Conservation (phyloP, 768 basidiomycete species). For the Macrolepiota fuliginosa region DNA sequence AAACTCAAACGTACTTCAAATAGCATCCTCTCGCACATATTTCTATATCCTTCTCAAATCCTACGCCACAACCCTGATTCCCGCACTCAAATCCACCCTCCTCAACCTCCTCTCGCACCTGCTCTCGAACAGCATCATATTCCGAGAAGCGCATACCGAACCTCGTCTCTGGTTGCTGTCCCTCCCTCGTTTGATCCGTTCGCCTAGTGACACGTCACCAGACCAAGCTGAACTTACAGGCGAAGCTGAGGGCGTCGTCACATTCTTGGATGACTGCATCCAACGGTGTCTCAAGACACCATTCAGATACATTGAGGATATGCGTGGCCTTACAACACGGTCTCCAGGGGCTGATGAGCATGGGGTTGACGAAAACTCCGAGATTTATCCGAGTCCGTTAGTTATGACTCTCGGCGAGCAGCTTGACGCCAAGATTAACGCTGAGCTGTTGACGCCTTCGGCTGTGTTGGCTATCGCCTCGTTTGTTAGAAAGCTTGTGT, state of each 20-base stretch:
- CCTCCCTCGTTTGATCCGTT: conserved; percentile 47
- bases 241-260: conserved; percentile 54
- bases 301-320: conserved; percentile 81
- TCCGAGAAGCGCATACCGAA: conserved; percentile 75
- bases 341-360: conserved; percentile 1
- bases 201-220: conserved; percentile 37
- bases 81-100: conserved; percentile 44
- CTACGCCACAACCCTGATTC: conserved; percentile 47
- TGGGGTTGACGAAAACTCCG: conserved; percentile 6
- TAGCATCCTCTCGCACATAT: conserved; percentile 47
- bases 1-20: not conserved
- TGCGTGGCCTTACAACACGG: conserved; percentile 29
- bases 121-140: conserved; percentile 73
- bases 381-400: conserved; percentile 43
- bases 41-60: conserved; percentile 71
- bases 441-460: conserved; percentile 50
- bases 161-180: conserved; percentile 71
- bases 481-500: conserved; percentile 63
- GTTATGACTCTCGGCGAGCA: conserved; percentile 83
- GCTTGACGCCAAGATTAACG: conserved; percentile 61
- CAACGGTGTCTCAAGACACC: conserved; percentile 81
- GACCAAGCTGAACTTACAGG: conserved; percentile 52
- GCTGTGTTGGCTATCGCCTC: conserved; percentile 61
- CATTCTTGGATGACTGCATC: conserved; percentile 85
- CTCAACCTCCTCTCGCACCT: conserved; percentile 54